Conservation (phyloP, 495 filamentous ascomycete species). For the Trichoderma reesei region DNA sequence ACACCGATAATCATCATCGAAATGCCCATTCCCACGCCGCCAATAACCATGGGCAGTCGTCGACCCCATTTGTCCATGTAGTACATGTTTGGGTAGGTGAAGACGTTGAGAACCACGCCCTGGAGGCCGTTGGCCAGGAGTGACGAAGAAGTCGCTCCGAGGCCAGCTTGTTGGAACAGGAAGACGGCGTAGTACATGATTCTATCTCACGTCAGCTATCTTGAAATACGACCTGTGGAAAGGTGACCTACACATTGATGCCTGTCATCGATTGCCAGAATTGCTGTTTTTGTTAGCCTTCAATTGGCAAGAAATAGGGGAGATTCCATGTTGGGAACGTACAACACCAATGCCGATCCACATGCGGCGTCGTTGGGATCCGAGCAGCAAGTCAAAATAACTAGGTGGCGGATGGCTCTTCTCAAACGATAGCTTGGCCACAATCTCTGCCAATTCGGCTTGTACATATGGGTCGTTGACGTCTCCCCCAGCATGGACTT, state of each 20-base stretch:
- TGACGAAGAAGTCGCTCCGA: slow-evolving; percentile 15
- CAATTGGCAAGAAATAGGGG: too few species aligned
- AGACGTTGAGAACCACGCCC: slow-evolving; percentile 20
- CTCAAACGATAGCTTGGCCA: slow-evolving; percentile 25
- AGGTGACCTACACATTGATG: slow-evolving; percentile 18
- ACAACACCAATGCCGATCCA: slow-evolving; percentile 27
- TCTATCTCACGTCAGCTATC: slow-evolving; percentile 9
- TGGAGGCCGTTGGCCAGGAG: slow-evolving; percentile 23
- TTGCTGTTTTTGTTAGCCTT: slow-evolving; percentile 15
- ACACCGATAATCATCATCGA: slow-evolving; percentile 23
- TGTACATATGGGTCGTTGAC: slow-evolving; percentile 52
- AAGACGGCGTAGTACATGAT: slow-evolving; percentile 27
- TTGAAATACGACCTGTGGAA: not conserved
- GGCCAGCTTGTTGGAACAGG: slow-evolving; percentile 21
- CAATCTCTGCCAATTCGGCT: slow-evolving; percentile 57
- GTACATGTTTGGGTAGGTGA: slow-evolving; percentile 22
- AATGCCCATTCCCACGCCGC: slow-evolving; percentile 21
- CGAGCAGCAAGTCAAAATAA: slow-evolving; percentile 21
- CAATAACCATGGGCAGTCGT: slow-evolving; percentile 20
- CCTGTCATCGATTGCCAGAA: slow-evolving; percentile 27
- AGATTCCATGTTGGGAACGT: too few species aligned
- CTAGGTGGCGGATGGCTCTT: slow-evolving; percentile 21
- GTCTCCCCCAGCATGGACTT: slow-evolving; percentile 54
- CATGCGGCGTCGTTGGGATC: slow-evolving; percentile 19
- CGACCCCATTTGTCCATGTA: slow-evolving; percentile 23